phyloP scores from a whole-genome alignment of 2,329 filamentous ascomycete species.

The Plectosphaerella plurivora region DNA sequence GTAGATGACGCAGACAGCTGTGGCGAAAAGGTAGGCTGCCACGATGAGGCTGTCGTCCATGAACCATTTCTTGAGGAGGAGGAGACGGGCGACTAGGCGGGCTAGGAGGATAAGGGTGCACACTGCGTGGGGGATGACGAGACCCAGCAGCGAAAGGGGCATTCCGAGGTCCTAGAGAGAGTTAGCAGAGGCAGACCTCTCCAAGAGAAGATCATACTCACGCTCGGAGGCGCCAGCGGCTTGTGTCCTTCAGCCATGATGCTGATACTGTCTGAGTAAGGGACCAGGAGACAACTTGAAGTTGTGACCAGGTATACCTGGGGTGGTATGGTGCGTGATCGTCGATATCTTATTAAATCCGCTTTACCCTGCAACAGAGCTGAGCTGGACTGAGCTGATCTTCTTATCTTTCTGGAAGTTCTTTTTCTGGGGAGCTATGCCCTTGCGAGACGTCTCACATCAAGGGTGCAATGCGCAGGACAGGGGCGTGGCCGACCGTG shows the following conservation, averaged over 20 bases:
- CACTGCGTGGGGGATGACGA: slow-evolving; percentile 25
- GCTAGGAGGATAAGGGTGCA: slow-evolving; percentile 24
- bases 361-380: too few relatives aligned
- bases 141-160: slow-evolving; percentile 21
- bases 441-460: not conserved
- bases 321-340: not conserved
- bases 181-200: not conserved
- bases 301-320: too few relatives aligned
- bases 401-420: too few relatives aligned
- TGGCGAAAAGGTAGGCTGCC: slow-evolving; percentile 24
- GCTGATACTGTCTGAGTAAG: too few relatives aligned
- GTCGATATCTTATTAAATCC: not conserved
- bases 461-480: not conserved
- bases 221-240: not conserved
- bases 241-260: too few relatives aligned
- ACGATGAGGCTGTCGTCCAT: slow-evolving; percentile 26
- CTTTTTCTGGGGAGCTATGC: not conserved
- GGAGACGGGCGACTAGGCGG: slow-evolving; percentile 20
- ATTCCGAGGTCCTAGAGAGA: slow-evolving; percentile 9
- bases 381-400: too few relatives aligned
- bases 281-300: too few relatives aligned
- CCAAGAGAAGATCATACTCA: not conserved
- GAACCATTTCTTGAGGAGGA: slow-evolving; percentile 25
- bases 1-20: slow-evolving; percentile 25
- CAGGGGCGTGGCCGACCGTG: not conserved